Evolutionary conservation across 805 yeast genomes (phyloP).

Genomic region (Wickerhamomyces canadensis): DNA sequence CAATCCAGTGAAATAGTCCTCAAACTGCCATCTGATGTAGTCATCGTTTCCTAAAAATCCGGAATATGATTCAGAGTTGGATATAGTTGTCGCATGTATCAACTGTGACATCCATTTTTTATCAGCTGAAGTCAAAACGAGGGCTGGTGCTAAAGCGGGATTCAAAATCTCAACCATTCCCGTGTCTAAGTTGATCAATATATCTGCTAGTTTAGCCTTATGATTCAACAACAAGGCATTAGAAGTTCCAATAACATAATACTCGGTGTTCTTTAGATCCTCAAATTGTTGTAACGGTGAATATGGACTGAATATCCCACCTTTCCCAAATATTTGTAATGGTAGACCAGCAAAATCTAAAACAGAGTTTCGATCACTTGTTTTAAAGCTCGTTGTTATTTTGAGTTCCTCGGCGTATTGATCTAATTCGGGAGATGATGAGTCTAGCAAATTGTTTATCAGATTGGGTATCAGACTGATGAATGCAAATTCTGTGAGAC

Average conservation of each 20-base stretch:
- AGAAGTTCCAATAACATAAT: slow-evolving; percentile 81
- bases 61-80: slow-evolving; percentile 38
- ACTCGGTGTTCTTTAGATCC: slow-evolving; percentile 56
- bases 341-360: slow-evolving; percentile 84
- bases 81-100: slow-evolving; percentile 34
- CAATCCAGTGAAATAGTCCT: slow-evolving; percentile 79
- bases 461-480: slow-evolving; percentile 81
- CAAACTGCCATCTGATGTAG: slow-evolving; percentile 80
- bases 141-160: slow-evolving; percentile 34
- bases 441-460: slow-evolving; percentile 63
- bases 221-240: slow-evolving; percentile 74
- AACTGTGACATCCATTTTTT: slow-evolving; percentile 68
- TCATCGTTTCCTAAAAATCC: slow-evolving; percentile 77
- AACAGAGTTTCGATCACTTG: slow-evolving; percentile 75
- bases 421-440: slow-evolving; percentile 70
- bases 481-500: slow-evolving; percentile 77
- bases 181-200: slow-evolving; percentile 64
- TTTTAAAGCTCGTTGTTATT: slow-evolving; percentile 61
- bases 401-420: slow-evolving; percentile 45
- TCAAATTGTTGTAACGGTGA: slow-evolving; percentile 89
- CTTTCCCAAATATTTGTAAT: slow-evolving; percentile 74
- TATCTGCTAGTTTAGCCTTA: slow-evolving; percentile 55
- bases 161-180: slow-evolving; percentile 41
- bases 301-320: slow-evolving; percentile 89
- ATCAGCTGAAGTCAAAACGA: slow-evolving; percentile 55